Evolutionary conservation across 2,329 filamentous ascomycete species (phyloP).

Genomic region (Microcyclospora tardicrescens): DNA sequence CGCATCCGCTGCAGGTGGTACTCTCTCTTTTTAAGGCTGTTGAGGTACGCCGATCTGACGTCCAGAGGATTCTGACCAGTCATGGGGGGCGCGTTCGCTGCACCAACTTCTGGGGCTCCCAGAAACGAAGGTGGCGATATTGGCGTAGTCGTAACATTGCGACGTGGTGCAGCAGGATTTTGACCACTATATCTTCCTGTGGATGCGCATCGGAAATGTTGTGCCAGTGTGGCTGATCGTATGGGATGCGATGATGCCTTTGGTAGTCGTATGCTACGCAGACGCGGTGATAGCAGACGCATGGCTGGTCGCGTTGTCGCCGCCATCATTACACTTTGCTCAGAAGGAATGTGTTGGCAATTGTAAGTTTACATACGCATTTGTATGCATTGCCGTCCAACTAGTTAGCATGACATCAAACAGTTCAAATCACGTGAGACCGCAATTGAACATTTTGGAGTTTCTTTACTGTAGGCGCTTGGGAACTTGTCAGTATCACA

Average conservation of each 20-base stretch:
- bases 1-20: conserved; percentile 23
- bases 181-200: conserved; percentile 19
- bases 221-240: conserved; percentile 6
- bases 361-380: too few relatives aligned
- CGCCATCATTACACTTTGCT: conserved; percentile 9
- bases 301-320: conserved; percentile 16
- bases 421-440: too few relatives aligned
- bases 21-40: conserved; percentile 17
- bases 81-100: conserved; percentile 1
- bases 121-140: conserved; percentile 13
- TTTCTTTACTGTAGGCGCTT: too few relatives aligned
- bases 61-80: conserved; percentile 12
- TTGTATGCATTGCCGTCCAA: too few relatives aligned
- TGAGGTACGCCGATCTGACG: conserved; percentile 13
- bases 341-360: too few relatives aligned
- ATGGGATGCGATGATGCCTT: conserved; percentile 4
- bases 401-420: too few relatives aligned
- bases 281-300: conserved; percentile 18
- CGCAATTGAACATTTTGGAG: too few relatives aligned
- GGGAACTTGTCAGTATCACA: too few relatives aligned
- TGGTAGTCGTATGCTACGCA: conserved; percentile 12
- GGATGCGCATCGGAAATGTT: conserved; percentile 12
- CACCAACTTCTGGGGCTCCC: conserved; percentile 2
- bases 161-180: conserved; percentile 14
- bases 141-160: conserved; percentile 13